Percentiles rank a stretch among this genome's conserved stretches.
phyloP scores from a whole-genome alignment of 2,329 filamentous ascomycete species.

The Chrysoporthe deuterocubensis region DNA sequence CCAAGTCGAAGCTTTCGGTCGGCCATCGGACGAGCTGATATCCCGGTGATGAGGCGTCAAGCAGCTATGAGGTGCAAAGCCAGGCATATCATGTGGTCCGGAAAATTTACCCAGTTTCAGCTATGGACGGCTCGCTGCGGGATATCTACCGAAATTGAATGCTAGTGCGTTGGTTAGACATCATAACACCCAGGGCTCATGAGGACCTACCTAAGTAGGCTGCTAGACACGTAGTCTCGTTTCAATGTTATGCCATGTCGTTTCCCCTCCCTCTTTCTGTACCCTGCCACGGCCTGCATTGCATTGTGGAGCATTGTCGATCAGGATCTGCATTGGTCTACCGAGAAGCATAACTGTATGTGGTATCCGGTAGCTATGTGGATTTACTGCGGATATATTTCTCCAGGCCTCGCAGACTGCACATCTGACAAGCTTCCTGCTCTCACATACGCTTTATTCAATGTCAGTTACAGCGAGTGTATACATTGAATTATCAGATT shows the following conservation, averaged over 20 bases:
- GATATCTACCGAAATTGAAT: background rate
- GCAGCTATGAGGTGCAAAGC: background rate
- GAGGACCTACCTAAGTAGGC: constrained; percentile 9
- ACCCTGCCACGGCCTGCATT: background rate
- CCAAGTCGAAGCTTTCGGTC: background rate
- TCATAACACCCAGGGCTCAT: background rate
- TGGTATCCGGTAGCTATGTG: background rate
- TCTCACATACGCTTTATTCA: background rate
- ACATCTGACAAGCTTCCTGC: background rate
- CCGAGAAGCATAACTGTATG: background rate
- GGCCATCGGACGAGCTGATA: constrained; percentile 7
- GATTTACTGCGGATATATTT: constrained; percentile 2
- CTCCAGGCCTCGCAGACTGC: background rate
- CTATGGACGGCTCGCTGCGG: background rate
- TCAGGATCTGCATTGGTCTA: constrained; percentile 10
- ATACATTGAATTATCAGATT: background rate
- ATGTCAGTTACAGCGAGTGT: background rate
- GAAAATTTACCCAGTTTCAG: background rate
- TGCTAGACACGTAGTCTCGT: constrained; percentile 2
- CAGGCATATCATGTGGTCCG: constrained; percentile 2
- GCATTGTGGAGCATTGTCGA: constrained; percentile 4
- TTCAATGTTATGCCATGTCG: background rate
- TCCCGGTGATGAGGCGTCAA: constrained; percentile 10
- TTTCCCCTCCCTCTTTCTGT: too few species aligned
- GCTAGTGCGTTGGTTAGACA: background rate